A percentile compares a stretch with the other conserved stretches of the same genome.
These are phyloP conservation scores for Kalaharituber pfeilii DNA, from an alignment of 2,329 filamentous ascomycete genomes.

Conservation along the genomic window DNA sequence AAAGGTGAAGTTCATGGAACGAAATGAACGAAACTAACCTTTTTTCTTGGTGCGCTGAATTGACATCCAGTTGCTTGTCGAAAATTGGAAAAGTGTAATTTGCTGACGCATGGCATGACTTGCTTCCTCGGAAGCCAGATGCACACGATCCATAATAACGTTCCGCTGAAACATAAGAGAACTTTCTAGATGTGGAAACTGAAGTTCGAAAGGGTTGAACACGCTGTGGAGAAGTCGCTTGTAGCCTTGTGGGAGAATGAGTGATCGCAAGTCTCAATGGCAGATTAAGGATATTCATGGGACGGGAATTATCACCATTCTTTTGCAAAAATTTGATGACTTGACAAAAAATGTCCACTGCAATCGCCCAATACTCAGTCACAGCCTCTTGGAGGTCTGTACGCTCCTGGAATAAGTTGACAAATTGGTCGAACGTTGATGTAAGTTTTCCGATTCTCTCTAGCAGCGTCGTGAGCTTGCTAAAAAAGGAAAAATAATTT, in stretches of 20 bases:
- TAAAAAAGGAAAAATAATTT: background rate
- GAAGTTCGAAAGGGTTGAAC: background rate
- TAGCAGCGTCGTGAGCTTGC: background rate
- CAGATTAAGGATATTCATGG: background rate
- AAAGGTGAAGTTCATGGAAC: no score
- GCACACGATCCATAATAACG: no score
- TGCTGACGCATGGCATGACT: no score
- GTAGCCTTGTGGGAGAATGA: background rate
- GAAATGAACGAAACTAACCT: no score
- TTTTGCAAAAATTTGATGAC: conserved; percentile 15
- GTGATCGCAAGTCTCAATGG: background rate
- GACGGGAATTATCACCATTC: conserved; percentile 13
- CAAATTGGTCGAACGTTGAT: conserved; percentile 15
- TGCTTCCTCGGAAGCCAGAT: no score
- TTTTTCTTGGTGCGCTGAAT: no score
- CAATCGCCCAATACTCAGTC: conserved; percentile 16
- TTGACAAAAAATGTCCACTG: conserved; percentile 18
- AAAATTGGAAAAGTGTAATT: no score
- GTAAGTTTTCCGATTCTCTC: background rate
- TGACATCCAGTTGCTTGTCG: no score
- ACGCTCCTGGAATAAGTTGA: conserved; percentile 16
- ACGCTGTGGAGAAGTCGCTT: background rate
- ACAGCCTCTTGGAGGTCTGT: conserved; percentile 15
- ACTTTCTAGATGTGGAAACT: background rate
- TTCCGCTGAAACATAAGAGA: background rate